Conservation (phyloP, 176 grass and related monocot genomes). For the Ensete ventricosum region DNA sequence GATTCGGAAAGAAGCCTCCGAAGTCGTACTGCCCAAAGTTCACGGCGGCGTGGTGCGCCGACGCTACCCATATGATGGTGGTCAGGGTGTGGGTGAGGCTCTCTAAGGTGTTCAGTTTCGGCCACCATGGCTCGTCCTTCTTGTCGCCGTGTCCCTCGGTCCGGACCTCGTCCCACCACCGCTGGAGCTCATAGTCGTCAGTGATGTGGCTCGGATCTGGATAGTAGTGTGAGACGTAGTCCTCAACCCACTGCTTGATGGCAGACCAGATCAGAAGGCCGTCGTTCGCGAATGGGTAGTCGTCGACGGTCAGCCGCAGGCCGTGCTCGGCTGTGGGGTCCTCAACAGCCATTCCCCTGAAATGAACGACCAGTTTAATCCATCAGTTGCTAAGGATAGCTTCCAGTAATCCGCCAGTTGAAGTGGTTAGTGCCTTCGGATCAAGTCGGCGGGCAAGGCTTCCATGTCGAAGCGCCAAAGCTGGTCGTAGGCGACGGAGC, state of each 20-base stretch:
- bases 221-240: constrained; percentile 65
- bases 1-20: constrained; percentile 69
- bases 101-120: constrained; percentile 32
- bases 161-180: constrained; percentile 62
- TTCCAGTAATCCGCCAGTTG: too few species aligned
- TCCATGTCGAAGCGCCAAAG: constrained; percentile 84
- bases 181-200: constrained; percentile 55
- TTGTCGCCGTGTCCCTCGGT: constrained; percentile 64
- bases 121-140: constrained; percentile 60
- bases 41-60: constrained; percentile 72
- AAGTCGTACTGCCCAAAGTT: constrained; percentile 88
- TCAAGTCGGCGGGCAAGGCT: constrained; percentile 58
- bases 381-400: too few species aligned
- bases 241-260: constrained; percentile 48
- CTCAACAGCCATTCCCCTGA: constrained; percentile 69
- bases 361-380: too few species aligned
- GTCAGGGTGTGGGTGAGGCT: constrained; percentile 46
- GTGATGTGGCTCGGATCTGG: constrained; percentile 12
- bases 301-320: constrained; percentile 40
- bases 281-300: constrained; percentile 91
- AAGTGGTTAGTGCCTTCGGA: constrained; percentile 27
- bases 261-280: constrained; percentile 71
- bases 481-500: constrained; percentile 52
- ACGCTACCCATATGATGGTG: constrained; percentile 80
- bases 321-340: constrained; percentile 51